A percentile compares a stretch with the other conserved stretches of the same genome.
These are phyloP conservation scores for Gliomastix tumulicola DNA, from an alignment of 2,329 filamentous ascomycete species.

Conservation along the genomic window DNA sequence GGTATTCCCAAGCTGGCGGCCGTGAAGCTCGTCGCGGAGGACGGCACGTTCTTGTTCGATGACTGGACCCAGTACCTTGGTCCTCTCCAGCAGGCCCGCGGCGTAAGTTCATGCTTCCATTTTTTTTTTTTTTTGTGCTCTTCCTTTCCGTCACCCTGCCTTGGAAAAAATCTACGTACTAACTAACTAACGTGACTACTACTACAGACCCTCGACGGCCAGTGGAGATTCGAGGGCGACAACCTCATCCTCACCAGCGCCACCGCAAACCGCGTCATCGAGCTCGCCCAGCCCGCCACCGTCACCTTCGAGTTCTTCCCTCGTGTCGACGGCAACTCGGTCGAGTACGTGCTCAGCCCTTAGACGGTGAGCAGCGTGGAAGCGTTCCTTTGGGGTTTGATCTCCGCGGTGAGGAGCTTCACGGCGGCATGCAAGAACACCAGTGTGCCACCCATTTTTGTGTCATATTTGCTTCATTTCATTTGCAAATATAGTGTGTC, in stretches of 20 bases:
- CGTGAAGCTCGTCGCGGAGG: conserved; percentile 10
- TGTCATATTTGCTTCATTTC: no score
- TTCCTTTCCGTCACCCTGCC: no score
- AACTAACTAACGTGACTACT: neutral
- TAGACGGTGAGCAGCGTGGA: neutral
- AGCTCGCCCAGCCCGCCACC: conserved; percentile 31
- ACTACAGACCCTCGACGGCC: conserved; percentile 33
- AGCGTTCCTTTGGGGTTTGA: neutral
- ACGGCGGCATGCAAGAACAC: neutral
- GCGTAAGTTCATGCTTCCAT: conserved; percentile 13
- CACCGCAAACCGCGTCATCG: conserved; percentile 37
- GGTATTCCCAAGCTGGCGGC: conserved; percentile 5
- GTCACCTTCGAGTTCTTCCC: conserved; percentile 52
- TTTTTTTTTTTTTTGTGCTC: neutral
- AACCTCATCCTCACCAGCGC: conserved; percentile 37
- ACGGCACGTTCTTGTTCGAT: conserved; percentile 45
- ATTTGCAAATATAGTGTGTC: no score
- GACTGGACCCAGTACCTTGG: conserved; percentile 48
- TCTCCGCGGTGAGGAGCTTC: no score
- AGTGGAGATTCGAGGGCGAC: conserved; percentile 42
- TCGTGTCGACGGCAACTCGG: conserved; percentile 36
- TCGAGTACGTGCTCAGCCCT: conserved; percentile 26
- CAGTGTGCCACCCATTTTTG: no score
- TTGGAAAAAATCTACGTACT: no score
- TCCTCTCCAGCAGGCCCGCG: conserved; percentile 39